Evolutionary conservation across 2,329 filamentous ascomycete genomes (phyloP).

Genomic region (Aciculosporium take): DNA sequence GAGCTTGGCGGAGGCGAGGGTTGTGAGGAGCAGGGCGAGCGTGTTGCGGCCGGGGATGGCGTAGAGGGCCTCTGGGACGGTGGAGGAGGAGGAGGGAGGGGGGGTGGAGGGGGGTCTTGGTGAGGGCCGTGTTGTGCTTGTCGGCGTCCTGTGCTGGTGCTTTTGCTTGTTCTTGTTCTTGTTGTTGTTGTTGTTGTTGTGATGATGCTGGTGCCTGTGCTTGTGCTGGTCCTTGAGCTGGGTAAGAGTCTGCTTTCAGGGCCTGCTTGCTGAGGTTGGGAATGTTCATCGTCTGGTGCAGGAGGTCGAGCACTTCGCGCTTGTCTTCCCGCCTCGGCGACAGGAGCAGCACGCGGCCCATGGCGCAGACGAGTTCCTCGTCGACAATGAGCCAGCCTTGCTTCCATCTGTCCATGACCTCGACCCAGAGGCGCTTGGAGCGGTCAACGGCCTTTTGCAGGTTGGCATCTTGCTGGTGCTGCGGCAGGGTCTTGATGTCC

Average conservation of each 20-base stretch:
- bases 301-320: constrained; percentile 56
- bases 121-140: constrained; percentile 11
- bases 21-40: constrained; percentile 55
- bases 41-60: constrained; percentile 38
- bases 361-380: constrained; percentile 62
- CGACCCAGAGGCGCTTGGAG: constrained; percentile 65
- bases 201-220: not conserved
- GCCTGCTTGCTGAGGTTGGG: constrained; percentile 34
- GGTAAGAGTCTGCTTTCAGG: constrained; percentile 8
- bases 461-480: constrained; percentile 19
- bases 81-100: not conserved
- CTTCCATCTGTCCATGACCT: constrained; percentile 64
- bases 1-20: constrained; percentile 45
- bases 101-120: not conserved
- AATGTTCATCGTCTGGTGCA: constrained; percentile 73
- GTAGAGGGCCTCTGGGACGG: constrained; percentile 15
- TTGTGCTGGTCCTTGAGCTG: not conserved
- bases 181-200: not conserved
- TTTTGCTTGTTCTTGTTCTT: too few species aligned
- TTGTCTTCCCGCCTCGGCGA: constrained; percentile 45
- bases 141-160: constrained; percentile 9
- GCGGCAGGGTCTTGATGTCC: constrained; percentile 13
- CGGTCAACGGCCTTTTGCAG: constrained; percentile 41
- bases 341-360: constrained; percentile 64
- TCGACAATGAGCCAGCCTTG: constrained; percentile 58